These are phyloP conservation scores for Rauvolfia tetraphylla DNA, from an alignment of 257 asterid species.

Conservation along the genomic window DNA sequence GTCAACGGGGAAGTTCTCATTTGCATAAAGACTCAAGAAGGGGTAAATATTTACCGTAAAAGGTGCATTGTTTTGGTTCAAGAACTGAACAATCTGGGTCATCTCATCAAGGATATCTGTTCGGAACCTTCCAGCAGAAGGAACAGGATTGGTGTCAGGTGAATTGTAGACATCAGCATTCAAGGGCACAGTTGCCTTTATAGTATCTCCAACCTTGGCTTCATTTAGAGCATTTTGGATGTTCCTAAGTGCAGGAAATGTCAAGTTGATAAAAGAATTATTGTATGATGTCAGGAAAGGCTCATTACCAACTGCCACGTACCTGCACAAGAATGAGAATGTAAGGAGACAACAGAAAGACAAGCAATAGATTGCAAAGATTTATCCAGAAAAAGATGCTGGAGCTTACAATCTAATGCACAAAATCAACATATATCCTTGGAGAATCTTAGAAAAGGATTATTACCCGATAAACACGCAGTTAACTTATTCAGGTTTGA, in stretches of 20 bases:
- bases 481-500: neutral
- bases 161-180: constrained; percentile 45
- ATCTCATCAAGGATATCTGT: constrained; percentile 29
- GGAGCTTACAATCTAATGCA: neutral
- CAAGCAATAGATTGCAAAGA: neutral
- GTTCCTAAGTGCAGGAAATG: constrained; percentile 42
- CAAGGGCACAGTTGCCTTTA: constrained; percentile 44
- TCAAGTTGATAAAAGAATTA: constrained; percentile 34
- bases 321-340: constrained; percentile 21
- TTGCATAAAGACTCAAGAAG: constrained; percentile 39
- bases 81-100: constrained; percentile 42
- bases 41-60: constrained; percentile 44
- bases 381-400: neutral
- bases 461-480: neutral
- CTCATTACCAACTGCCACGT: constrained; percentile 49
- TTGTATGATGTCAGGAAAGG: constrained; percentile 41
- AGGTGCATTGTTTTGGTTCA: constrained; percentile 39
- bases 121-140: constrained; percentile 44
- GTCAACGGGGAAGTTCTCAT: constrained; percentile 37
- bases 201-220: constrained; percentile 23
- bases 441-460: neutral
- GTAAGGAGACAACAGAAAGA: neutral
- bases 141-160: constrained; percentile 30
- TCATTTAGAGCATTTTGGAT: constrained; percentile 48
- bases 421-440: neutral